Evolutionary conservation across 108 stramenopile genomes (phyloP).

Genomic region (Skeletonema grethae): DNA sequence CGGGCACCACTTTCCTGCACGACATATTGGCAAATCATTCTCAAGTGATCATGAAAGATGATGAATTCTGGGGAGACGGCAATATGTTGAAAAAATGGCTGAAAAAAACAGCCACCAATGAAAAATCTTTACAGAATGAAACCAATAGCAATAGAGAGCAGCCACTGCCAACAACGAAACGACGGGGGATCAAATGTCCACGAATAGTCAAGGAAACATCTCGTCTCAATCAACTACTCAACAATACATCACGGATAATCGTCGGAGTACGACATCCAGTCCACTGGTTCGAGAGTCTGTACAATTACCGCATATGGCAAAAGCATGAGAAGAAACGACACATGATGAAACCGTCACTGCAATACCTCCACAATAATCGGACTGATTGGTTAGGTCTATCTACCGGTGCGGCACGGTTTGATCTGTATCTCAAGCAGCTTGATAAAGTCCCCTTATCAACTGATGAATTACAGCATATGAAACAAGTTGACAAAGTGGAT

Average conservation of each 20-base stretch:
- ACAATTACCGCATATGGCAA: constrained; percentile 31
- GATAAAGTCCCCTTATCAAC: constrained; percentile 21
- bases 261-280: constrained; percentile 60
- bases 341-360: not conserved
- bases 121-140: no score
- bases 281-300: constrained; percentile 48
- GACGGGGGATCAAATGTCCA: constrained; percentile 32
- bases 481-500: no score
- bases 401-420: constrained; percentile 6
- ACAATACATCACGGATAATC: constrained; percentile 33
- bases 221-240: constrained; percentile 25
- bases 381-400: constrained; percentile 2
- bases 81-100: not conserved
- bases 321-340: not conserved
- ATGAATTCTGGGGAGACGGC: constrained; percentile 1
- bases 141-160: no score
- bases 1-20: constrained; percentile 20
- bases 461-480: constrained; percentile 29
- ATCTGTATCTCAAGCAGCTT: constrained; percentile 8
- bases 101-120: not conserved
- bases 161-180: not conserved
- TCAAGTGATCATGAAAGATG: constrained; percentile 12
- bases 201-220: constrained; percentile 21
- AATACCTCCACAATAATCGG: not conserved
- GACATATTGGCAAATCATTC: constrained; percentile 15